phyloP scores from a whole-genome alignment of 306 rosid species.

The Medicago truncatula region MtrunA17r5.0-ANR NC_053042.1:2951001-2951500 shows the following conservation, averaged over 20 bases:
- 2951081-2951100: background rate
- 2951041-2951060: slow-evolving; percentile 30
- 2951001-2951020: slow-evolving; percentile 98
- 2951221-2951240: too few relatives aligned
- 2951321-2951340: slow-evolving; percentile 69
- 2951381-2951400: slow-evolving; percentile 63
- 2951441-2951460: background rate
- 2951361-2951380: slow-evolving; percentile 61
- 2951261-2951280: slow-evolving; percentile 73
- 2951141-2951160: background rate
- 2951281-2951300: slow-evolving; percentile 89
- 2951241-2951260: slow-evolving; percentile 69
- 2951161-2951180: background rate
- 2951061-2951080: background rate
- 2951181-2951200: background rate
- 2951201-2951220: background rate
- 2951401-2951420: background rate
- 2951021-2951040: slow-evolving; percentile 53
- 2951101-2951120: slow-evolving; percentile 2
- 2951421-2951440: slow-evolving; percentile 24
- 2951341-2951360: slow-evolving; percentile 64
- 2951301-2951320: slow-evolving; percentile 76
- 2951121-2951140: background rate
- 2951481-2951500: background rate
- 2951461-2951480: background rate